Conservation (phyloP, 768 basidiomycete species). For the Leccinum rimulosum region DNA sequence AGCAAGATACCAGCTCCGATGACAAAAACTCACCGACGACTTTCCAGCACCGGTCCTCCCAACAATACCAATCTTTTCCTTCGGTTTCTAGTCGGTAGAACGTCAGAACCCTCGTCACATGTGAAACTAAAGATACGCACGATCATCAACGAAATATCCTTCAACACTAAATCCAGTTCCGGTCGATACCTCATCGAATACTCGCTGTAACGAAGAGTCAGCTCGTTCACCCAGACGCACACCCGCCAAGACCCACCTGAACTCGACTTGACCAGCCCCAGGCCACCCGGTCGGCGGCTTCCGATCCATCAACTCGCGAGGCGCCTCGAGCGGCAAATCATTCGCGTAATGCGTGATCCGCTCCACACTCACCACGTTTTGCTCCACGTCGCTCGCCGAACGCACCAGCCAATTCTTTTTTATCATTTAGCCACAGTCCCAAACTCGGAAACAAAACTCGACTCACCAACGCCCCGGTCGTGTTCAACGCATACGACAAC, state of each 20-base stretch:
- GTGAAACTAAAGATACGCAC: slow-evolving; percentile 35
- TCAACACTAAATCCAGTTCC: slow-evolving; percentile 79
- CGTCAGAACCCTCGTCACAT: slow-evolving; percentile 3
- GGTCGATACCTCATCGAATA: slow-evolving; percentile 80
- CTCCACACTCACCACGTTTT: slow-evolving; percentile 88
- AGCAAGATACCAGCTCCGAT: background rate
- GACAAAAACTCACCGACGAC: slow-evolving; percentile 52
- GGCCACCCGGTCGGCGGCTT: slow-evolving; percentile 70
- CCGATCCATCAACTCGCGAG: slow-evolving; percentile 59
- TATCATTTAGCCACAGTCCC: background rate
- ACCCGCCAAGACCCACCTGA: slow-evolving; percentile 45
- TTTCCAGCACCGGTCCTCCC: slow-evolving; percentile 82
- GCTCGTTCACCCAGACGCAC: background rate
- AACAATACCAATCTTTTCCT: slow-evolving; percentile 88
- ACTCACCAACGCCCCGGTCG: slow-evolving; percentile 75
- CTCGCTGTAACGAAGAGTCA: slow-evolving; percentile 36
- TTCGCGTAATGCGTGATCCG: slow-evolving; percentile 78
- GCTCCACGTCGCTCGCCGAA: slow-evolving; percentile 84
- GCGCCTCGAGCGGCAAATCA: slow-evolving; percentile 69
- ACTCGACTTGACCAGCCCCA: slow-evolving; percentile 65
- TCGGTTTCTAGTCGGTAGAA: slow-evolving; percentile 50
- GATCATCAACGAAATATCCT: slow-evolving; percentile 66
- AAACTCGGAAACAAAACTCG: background rate
- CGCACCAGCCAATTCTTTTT: slow-evolving; percentile 78
- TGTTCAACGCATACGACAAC: slow-evolving; percentile 79